A percentile compares a stretch with the other conserved stretches of the same genome.
These are phyloP conservation scores for Elsinoe arachidis DNA, from an alignment of 2,329 filamentous ascomycete species.

Conservation along the genomic window DNA sequence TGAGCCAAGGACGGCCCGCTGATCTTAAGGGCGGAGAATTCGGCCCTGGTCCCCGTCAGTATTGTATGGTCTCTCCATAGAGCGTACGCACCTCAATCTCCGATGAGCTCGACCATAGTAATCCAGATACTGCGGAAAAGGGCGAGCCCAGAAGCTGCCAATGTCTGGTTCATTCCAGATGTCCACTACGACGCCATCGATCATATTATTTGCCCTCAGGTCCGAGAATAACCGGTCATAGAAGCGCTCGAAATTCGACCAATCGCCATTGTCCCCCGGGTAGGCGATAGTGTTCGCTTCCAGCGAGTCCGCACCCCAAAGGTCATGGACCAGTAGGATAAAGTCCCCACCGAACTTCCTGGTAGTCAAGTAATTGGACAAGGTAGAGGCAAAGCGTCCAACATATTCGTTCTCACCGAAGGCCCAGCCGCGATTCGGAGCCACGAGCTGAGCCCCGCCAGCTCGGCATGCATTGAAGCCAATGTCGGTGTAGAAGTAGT, in stretches of 20 bases:
- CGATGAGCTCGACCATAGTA: constrained; percentile 34
- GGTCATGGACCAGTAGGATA: constrained; percentile 20
- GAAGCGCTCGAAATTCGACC: constrained; percentile 38
- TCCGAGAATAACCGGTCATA: constrained; percentile 32
- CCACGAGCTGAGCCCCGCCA: constrained; percentile 35
- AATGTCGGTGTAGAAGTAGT: constrained; percentile 32
- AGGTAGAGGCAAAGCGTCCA: constrained; percentile 35
- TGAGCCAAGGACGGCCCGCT: constrained; percentile 29
- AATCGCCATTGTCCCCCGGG: constrained; percentile 45
- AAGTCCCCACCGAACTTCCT: constrained; percentile 25
- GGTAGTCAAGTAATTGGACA: constrained; percentile 39
- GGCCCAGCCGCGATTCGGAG: constrained; percentile 32
- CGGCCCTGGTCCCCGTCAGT: constrained; percentile 1
- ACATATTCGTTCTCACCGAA: constrained; percentile 24
- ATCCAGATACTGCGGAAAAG: constrained; percentile 34
- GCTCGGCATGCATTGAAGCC: constrained; percentile 34
- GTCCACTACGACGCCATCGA: constrained; percentile 36
- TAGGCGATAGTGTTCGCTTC: constrained; percentile 31
- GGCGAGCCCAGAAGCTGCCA: constrained; percentile 30
- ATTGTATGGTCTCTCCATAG: background rate
- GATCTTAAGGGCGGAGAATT: background rate
- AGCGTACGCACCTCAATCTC: constrained; percentile 26
- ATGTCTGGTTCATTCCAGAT: constrained; percentile 47
- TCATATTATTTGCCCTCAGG: constrained; percentile 31
- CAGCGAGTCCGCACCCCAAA: constrained; percentile 23